These are phyloP conservation scores for Solanum appendiculatum DNA, from an alignment of 257 asterid genomes.

Conservation along the genomic window DNA sequence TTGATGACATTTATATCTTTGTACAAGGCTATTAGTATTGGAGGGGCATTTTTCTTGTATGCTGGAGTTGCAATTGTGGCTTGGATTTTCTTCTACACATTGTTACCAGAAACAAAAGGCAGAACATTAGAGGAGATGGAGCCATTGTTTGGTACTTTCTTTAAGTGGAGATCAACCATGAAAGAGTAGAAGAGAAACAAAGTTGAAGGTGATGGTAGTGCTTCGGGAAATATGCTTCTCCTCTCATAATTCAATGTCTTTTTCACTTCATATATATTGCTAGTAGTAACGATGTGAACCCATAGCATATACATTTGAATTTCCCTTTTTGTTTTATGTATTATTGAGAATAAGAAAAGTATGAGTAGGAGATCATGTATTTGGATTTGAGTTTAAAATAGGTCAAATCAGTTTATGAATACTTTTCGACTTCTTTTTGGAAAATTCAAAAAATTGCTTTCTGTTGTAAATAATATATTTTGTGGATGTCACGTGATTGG, in stretches of 20 bases:
- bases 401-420: no score
- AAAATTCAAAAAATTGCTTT: no score
- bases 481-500: no score
- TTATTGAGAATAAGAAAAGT: not conserved
- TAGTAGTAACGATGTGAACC: not conserved
- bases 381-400: no score
- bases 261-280: no score
- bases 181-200: not conserved
- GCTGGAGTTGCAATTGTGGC: not conserved
- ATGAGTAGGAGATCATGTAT: no score
- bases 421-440: no score
- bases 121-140: constrained; percentile 5
- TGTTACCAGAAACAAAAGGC: constrained; percentile 4
- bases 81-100: not conserved
- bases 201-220: not conserved
- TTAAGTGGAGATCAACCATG: not conserved
- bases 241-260: no score
- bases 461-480: no score
- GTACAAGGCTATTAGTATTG: not conserved
- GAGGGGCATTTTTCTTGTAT: constrained; percentile 1
- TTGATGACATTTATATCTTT: constrained; percentile 2
- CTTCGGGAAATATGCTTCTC: not conserved
- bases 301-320: not conserved
- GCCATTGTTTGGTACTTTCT: constrained; percentile 4
- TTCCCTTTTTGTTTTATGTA: not conserved